Conservation (phyloP, 805 yeast genomes). For the Sugiyamaella americana region DNA sequence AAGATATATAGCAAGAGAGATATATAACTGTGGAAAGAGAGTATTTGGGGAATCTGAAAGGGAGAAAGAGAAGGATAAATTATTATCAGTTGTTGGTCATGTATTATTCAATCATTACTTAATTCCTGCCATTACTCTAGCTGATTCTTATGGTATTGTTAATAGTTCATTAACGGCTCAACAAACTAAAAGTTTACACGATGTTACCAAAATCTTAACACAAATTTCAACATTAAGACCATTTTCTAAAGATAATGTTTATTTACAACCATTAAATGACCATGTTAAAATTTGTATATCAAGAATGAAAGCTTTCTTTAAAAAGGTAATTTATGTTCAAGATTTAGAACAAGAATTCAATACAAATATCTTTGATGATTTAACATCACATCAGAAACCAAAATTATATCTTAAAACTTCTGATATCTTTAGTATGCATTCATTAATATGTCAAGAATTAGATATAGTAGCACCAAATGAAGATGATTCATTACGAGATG, state of each 20-base stretch:
- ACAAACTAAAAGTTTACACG: conserved; percentile 46
- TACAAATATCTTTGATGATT: conserved; percentile 63
- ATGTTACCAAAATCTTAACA: conserved; percentile 51
- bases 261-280: conserved; percentile 74
- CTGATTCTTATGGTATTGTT: conserved; percentile 46
- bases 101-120: conserved; percentile 33
- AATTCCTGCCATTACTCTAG: conserved; percentile 34
- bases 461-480: conserved; percentile 23
- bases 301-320: conserved; percentile 41
- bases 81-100: conserved; percentile 62
- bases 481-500: conserved; percentile 51
- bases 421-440: conserved; percentile 35
- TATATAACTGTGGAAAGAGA: conserved; percentile 21
- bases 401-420: conserved; percentile 32
- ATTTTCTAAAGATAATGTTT: conserved; percentile 56
- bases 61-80: conserved; percentile 41
- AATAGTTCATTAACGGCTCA: conserved; percentile 33
- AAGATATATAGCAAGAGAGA: conserved; percentile 46
- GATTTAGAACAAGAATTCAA: conserved; percentile 56
- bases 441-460: conserved; percentile 30
- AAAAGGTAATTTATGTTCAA: conserved; percentile 45
- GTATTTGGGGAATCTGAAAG: conserved; percentile 22
- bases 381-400: conserved; percentile 46
- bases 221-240: conserved; percentile 66
- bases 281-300: conserved; percentile 50